Base-by-base conservation (phyloP, 345 rosid genomes). In the Trapa bicornis region DNA sequence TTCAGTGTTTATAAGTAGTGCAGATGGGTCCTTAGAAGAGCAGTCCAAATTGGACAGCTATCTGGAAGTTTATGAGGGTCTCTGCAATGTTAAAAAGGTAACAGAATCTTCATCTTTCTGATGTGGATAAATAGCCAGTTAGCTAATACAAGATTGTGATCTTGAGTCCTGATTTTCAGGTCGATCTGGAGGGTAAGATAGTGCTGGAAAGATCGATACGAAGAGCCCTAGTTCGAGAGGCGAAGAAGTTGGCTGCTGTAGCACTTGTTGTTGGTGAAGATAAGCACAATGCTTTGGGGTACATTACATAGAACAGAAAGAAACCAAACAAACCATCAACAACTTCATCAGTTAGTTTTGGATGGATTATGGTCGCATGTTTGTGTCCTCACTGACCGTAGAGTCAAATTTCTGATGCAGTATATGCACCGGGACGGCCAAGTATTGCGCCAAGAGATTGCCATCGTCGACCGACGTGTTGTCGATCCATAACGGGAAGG, bases 1-100 rank as follows among this genome's bases (percentile, higher is more conserved):
- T 37, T 58, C 37, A 13, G 48, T 13, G 42, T 60, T 32, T 17
- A 22, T 22, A 22, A 42, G 17, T 10, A 70, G 48, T 72, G 58
- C 85, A 88, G 99, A 78, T 75, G 74, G 75, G 65, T 79, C 79
- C 71, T 73, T 73, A 62, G 73, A 68, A 64, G 75, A 73, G 70
- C 81, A 78, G 74, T 64, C 80, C 37, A 63, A 69, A 71, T 64
- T 93, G 77, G 88, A 87, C 65, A 70, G 76, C 70, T 85, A 86
- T 70, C 74, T 90, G 53, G 80, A 87, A 64, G 81, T 50, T 29
- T 83, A 81, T 69, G 85, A 73, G 72, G 89, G 80, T 43, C 66
- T 93, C 3, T 90, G 96, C 75, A 81, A 85, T 60, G 61, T 78
- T 41, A 90, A 79, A 66, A 81, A 85, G 97, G 99, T 93, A 70